Evolutionary conservation across 2,329 filamentous ascomycete species (phyloP).

Genomic region (Ascochyta lentis): DNA sequence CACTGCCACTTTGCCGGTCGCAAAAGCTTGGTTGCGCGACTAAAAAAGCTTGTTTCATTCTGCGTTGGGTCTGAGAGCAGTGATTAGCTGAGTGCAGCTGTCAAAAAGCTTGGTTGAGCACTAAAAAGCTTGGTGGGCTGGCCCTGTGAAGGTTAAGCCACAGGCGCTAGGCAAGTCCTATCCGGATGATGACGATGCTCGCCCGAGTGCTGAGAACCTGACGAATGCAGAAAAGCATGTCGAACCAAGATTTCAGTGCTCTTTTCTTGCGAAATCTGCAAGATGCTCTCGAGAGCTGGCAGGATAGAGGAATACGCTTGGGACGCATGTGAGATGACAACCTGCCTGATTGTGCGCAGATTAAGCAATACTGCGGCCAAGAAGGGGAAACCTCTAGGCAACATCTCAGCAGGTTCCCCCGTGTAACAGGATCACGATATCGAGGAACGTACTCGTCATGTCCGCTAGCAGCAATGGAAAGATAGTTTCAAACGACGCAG

Average conservation of each 20-base stretch:
- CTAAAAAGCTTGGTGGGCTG: slow-evolving; percentile 8
- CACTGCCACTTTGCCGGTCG: slow-evolving; percentile 6
- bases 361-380: no score
- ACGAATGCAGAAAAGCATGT: background rate
- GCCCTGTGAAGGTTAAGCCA: slow-evolving; percentile 14
- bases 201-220: background rate
- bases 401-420: no score
- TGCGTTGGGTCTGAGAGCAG: background rate
- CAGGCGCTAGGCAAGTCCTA: slow-evolving; percentile 13
- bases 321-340: background rate
- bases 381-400: no score
- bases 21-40: background rate
- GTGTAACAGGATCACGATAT: no score
- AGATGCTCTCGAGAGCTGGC: background rate
- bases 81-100: background rate
- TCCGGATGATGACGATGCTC: slow-evolving; percentile 5
- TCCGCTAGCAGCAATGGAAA: no score
- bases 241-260: background rate
- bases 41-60: background rate
- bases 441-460: no score
- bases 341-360: no score
- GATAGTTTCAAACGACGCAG: no score
- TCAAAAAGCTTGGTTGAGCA: slow-evolving; percentile 5
- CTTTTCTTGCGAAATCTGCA: background rate
- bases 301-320: background rate